Evolutionary conservation across 371 early-diverging fungal species (phyloP), one percentile per base, ranked within the genome.

Genomic region (Apophysomyces elegans): DNA sequence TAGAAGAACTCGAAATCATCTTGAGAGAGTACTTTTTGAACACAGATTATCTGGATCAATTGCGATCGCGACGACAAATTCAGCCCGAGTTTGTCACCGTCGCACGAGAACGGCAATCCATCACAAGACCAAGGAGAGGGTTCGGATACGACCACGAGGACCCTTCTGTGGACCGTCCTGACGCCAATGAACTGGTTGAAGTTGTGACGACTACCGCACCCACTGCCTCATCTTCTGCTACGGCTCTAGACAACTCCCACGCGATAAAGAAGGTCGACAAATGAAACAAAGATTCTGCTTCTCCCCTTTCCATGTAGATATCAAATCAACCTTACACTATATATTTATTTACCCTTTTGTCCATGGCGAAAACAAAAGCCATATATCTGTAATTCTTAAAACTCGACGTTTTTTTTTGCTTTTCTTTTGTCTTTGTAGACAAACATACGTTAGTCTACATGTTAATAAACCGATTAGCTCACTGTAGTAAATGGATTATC

Each of bases 11-110:
- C 9, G 77, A 79, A 54, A 59, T 67, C 14, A 77, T 79, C 8
- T 39, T 79, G n/a, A 67, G 72, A 4, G 68, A 73, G 21, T 79
- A 79, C 58, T 79, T 77, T 59, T 72, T 79, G 38, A 73, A 79
- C 50, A 79, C 77, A 0, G 68, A 68, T 6, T 77, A 75, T 56
- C 45, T 79, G 36, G 80, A 79, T 54, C 68, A 73, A 21, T n/a
- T 50, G 21, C n/a, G 21, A 9, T 11, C 21, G 21, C 54, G 54
- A 50, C 54, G 21, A 21, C 54, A 21, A 11, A 50, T 9, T 21
- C 35, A 26, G 11, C 54, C 54, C 8, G 41, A 41, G 8, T 13
- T 41, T 41, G 41, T 13, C 5, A 21, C 21, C 54, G 21, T 50
- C 9, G 54, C 18, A 50, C n/a, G 54, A 21, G 21, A 50, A 50